phyloP scores from a whole-genome alignment of 2,329 filamentous ascomycete species.

The Sarocladiaceae sp. region DNA sequence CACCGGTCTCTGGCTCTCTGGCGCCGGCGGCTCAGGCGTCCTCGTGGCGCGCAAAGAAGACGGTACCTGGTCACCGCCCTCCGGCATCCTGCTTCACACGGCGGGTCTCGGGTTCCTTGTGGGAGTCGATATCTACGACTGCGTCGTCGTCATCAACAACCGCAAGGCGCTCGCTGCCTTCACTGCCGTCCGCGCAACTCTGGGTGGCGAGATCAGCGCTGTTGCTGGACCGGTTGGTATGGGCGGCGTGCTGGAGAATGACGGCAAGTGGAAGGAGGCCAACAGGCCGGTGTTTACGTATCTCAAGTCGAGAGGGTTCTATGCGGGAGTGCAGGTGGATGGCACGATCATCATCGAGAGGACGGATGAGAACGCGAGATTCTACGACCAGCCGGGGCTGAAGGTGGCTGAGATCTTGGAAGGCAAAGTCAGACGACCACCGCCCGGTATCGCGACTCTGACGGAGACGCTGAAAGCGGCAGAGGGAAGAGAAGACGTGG shows the following conservation, averaged over 20 bases:
- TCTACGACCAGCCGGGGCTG: slow-evolving; percentile 54
- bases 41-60: slow-evolving; percentile 57
- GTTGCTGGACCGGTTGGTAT: slow-evolving; percentile 62
- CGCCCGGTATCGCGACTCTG: slow-evolving; percentile 20
- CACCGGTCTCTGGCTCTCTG: slow-evolving; percentile 59
- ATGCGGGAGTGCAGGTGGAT: slow-evolving; percentile 78
- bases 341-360: slow-evolving; percentile 80
- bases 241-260: slow-evolving; percentile 64
- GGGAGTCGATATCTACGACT: slow-evolving; percentile 82
- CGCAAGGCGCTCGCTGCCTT: slow-evolving; percentile 69
- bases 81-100: slow-evolving; percentile 74
- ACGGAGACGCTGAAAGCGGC: slow-evolving; percentile 28
- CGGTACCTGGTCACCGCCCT: slow-evolving; percentile 70
- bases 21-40: slow-evolving; percentile 60
- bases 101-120: slow-evolving; percentile 72
- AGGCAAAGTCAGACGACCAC: slow-evolving; percentile 30
- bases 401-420: slow-evolving; percentile 37
- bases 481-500: slow-evolving; percentile 27
- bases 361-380: slow-evolving; percentile 75
- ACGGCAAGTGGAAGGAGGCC: slow-evolving; percentile 42
- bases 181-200: slow-evolving; percentile 63
- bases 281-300: slow-evolving; percentile 52
- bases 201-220: slow-evolving; percentile 72
- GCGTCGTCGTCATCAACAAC: slow-evolving; percentile 78
- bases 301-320: slow-evolving; percentile 80